Evolutionary conservation across 345 rosid genomes (phyloP).

Genomic region (Aquilaria yunnanensis): DNA sequence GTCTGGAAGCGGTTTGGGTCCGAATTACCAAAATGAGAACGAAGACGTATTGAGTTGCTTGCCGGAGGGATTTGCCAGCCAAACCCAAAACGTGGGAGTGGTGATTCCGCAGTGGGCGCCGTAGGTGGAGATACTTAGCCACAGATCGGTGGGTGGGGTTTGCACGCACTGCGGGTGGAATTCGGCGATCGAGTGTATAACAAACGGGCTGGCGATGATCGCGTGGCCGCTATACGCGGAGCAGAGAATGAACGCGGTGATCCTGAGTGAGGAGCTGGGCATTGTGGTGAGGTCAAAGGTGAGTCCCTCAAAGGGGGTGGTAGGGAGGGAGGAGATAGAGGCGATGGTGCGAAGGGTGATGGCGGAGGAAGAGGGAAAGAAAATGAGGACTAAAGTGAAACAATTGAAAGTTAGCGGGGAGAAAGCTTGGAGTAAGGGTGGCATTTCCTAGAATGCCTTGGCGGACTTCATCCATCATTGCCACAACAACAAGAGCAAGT

Average conservation of each 20-base stretch:
- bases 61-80: constrained; percentile 48
- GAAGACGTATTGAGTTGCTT: constrained; percentile 18
- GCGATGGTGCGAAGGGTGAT: constrained; percentile 33
- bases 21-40: background rate
- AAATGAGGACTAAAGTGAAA: constrained; percentile 35
- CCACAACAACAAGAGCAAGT: too few relatives aligned
- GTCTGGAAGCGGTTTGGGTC: constrained; percentile 12
- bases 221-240: constrained; percentile 56
- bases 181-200: constrained; percentile 50
- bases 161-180: constrained; percentile 79
- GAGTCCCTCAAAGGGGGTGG: constrained; percentile 11
- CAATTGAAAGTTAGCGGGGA: constrained; percentile 23
- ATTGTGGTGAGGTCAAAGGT: constrained; percentile 31
- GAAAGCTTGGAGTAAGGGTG: constrained; percentile 22
- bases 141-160: constrained; percentile 59
- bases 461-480: background rate
- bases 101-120: constrained; percentile 58
- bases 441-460: constrained; percentile 28
- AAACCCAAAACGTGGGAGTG: constrained; percentile 30
- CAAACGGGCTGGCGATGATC: constrained; percentile 45
- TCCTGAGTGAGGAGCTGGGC: constrained; percentile 40
- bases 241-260: constrained; percentile 45
- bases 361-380: constrained; percentile 36
- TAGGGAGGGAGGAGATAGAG: constrained; percentile 41
- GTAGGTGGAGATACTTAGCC: constrained; percentile 44